phyloP scores from a whole-genome alignment of 2,329 filamentous ascomycete genomes.

The Botrytis aclada region DNA sequence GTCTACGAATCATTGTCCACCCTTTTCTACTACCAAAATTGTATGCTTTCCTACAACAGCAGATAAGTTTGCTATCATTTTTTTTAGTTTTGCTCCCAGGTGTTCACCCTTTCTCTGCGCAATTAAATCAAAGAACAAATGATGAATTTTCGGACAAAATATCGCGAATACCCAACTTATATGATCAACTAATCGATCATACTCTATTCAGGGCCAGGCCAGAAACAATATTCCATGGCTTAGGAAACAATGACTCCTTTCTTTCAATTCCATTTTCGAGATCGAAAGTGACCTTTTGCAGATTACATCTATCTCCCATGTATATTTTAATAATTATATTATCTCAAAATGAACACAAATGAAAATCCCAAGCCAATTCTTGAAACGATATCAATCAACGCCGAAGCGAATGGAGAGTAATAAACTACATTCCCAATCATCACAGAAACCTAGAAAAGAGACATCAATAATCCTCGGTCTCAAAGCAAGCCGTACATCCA shows the following conservation, averaged over 20 bases:
- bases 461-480: background rate
- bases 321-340: no score
- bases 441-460: background rate
- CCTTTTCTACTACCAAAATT: background rate
- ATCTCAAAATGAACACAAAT: no score
- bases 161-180: fast-evolving
- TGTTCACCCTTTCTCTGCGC: background rate
- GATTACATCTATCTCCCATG: no score
- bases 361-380: no score
- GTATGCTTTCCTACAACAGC: fast-evolving
- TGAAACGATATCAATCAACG: no score
- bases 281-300: no score
- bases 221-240: no score
- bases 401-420: no score
- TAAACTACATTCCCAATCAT: no score
- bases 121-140: background rate
- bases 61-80: background rate
- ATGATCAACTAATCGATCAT: background rate
- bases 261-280: background rate
- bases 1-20: background rate
- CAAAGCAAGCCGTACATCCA: background rate
- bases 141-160: background rate
- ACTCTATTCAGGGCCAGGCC: background rate
- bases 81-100: fast-evolving
- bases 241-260: background rate